Percentiles rank a stretch among this genome's conserved stretches.
phyloP scores from a whole-genome alignment of 345 rosid genomes.

The Linum trigynum region DNA sequence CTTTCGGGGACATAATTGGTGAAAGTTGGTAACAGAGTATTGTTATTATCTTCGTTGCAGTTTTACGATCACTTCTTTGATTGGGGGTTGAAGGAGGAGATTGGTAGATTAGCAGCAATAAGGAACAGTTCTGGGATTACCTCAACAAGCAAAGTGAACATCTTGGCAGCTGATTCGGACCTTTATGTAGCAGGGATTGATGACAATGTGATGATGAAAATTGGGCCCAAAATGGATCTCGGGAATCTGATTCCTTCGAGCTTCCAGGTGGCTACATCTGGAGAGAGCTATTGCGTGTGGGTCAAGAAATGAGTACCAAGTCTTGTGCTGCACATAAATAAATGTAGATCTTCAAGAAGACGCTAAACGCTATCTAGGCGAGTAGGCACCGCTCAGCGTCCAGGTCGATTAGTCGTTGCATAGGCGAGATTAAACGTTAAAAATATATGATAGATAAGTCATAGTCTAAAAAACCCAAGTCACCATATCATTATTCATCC shows the following conservation, averaged over 20 bases:
- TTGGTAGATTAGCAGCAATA: slow-evolving; percentile 34
- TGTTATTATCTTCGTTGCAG: slow-evolving; percentile 23
- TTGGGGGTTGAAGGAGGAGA: slow-evolving; percentile 51
- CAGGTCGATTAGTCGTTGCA: too few relatives aligned
- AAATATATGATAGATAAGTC: too few relatives aligned
- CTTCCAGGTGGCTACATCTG: slow-evolving; percentile 47
- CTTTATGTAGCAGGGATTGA: slow-evolving; percentile 59
- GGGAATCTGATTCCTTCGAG: slow-evolving; percentile 57
- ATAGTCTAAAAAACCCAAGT: too few relatives aligned
- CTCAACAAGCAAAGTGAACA: slow-evolving; percentile 36
- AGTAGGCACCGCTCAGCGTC: too few relatives aligned
- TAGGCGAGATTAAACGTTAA: too few relatives aligned
- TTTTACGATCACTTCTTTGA: slow-evolving; percentile 76
- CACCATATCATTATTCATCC: too few relatives aligned
- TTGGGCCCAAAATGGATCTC: slow-evolving; percentile 60
- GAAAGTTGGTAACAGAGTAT: too few relatives aligned
- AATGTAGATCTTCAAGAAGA: too few relatives aligned
- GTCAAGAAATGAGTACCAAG: slow-evolving; percentile 20
- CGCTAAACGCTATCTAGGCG: too few relatives aligned
- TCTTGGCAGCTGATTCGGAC: slow-evolving; percentile 52
- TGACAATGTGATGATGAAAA: slow-evolving; percentile 59
- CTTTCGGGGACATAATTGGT: background rate
- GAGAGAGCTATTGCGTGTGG: slow-evolving; percentile 53
- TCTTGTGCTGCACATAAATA: too few relatives aligned
- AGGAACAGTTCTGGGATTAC: slow-evolving; percentile 40